These are phyloP conservation scores for Phytophthora pini DNA, from an alignment of 352 stramenopile species.

Conservation along the genomic window DNA sequence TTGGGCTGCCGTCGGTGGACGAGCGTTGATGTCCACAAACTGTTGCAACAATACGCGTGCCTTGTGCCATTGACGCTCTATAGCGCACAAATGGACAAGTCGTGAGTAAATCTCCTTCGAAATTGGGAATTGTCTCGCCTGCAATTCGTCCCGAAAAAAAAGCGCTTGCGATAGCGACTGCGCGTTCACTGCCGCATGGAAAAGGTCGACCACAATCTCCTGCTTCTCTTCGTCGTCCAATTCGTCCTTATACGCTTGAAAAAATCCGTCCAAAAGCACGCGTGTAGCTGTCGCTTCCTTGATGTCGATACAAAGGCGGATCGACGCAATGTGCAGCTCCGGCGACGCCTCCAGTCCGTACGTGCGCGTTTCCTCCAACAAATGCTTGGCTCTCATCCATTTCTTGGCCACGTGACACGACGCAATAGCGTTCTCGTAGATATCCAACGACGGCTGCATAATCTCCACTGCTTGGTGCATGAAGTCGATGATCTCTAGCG, in stretches of 20 bases:
- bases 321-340: constrained; percentile 56
- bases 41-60: constrained; percentile 59
- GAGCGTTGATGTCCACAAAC: constrained; percentile 46
- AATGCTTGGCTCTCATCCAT: constrained; percentile 76
- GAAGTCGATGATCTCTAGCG: constrained; percentile 67
- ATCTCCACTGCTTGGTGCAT: constrained; percentile 75
- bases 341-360: constrained; percentile 61
- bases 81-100: constrained; percentile 56
- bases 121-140: constrained; percentile 35
- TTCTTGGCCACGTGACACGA: constrained; percentile 60
- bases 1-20: constrained; percentile 39
- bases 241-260: constrained; percentile 48
- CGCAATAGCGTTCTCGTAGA: constrained; percentile 78
- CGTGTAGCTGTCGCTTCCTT: constrained; percentile 64
- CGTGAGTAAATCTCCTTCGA: constrained; percentile 46
- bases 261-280: constrained; percentile 51
- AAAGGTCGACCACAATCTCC: constrained; percentile 48
- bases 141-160: constrained; percentile 65
- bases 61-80: constrained; percentile 62
- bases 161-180: constrained; percentile 59
- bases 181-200: constrained; percentile 48
- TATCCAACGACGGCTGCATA: constrained; percentile 69
- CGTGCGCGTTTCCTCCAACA: constrained; percentile 67
- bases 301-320: constrained; percentile 56
- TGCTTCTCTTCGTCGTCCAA: constrained; percentile 45